These are phyloP conservation scores for Fusarium sacchari DNA, from an alignment of 2,329 filamentous ascomycete genomes.

Conservation along the genomic window DNA sequence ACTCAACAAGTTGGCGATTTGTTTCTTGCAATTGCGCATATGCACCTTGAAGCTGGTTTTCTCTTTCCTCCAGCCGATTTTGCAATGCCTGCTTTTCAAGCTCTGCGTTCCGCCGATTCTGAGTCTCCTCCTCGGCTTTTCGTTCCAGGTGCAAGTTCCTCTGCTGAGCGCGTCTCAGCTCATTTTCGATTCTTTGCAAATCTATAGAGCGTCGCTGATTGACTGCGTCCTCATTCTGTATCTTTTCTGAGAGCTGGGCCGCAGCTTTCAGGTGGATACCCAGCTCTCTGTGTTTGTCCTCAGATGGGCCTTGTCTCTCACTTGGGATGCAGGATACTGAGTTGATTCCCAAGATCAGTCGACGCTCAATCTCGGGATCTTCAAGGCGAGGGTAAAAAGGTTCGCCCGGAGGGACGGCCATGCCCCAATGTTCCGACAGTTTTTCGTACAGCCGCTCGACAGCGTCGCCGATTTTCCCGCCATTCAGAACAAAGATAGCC, in stretches of 20 bases:
- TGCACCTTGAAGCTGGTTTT: neutral
- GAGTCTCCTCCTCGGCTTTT: fast-evolving
- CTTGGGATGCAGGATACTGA: no score
- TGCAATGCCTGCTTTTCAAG: fast-evolving
- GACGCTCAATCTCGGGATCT: neutral
- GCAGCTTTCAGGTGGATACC: neutral
- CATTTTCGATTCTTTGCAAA: neutral
- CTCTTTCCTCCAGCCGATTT: neutral
- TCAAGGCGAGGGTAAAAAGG: neutral
- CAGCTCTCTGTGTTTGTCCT: neutral
- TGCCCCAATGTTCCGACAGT: neutral
- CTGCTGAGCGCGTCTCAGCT: neutral
- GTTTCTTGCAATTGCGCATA: no score
- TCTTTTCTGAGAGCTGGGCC: fast-evolving
- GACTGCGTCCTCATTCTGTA: neutral
- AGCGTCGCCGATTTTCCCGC: no score
- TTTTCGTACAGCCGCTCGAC: no score
- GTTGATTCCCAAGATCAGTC: neutral
- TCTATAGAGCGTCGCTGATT: neutral
- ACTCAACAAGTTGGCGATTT: neutral
- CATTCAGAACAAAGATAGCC: no score
- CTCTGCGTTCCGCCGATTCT: fast-evolving
- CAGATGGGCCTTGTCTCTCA: no score
- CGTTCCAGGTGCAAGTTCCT: neutral
- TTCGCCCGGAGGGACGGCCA: fast-evolving